phyloP scores from a whole-genome alignment of 2,329 filamentous ascomycete genomes.

The Grosmannia clavigera region DNA sequence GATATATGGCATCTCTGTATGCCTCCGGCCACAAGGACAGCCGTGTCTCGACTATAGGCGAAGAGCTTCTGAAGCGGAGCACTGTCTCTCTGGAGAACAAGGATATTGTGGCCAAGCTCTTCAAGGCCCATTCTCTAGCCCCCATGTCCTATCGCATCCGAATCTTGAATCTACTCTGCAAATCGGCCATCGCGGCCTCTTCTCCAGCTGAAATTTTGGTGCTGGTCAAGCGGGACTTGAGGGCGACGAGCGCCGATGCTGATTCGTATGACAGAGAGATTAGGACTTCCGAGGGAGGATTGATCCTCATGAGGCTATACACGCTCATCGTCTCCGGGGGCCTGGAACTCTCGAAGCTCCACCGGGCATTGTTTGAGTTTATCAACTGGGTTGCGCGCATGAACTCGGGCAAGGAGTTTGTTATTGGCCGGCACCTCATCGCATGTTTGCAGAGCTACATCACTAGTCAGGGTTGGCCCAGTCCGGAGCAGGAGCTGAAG shows the following conservation, averaged over 20 bases:
- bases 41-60: conserved; percentile 69
- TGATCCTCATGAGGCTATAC: not conserved
- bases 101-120: conserved; percentile 51
- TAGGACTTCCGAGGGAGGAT: not conserved
- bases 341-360: conserved; percentile 66
- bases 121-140: conserved; percentile 59
- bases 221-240: conserved; percentile 56
- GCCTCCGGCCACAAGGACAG: conserved; percentile 75
- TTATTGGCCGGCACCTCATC: conserved; percentile 41
- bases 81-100: conserved; percentile 61
- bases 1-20: conserved; percentile 72
- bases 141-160: conserved; percentile 65
- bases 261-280: not conserved
- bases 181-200: conserved; percentile 60
- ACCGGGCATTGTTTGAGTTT: conserved; percentile 73
- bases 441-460: conserved; percentile 61
- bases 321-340: conserved; percentile 31
- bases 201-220: conserved; percentile 56
- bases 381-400: conserved; percentile 77
- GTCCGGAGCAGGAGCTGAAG: conserved; percentile 21
- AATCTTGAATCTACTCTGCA: conserved; percentile 63
- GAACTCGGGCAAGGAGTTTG: conserved; percentile 45
- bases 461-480: conserved; percentile 72
- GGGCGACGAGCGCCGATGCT: conserved; percentile 12
- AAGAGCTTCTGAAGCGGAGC: conserved; percentile 76